Percentiles rank a stretch among this genome's conserved stretches.
These are phyloP conservation scores for Talaromyces wortmannii DNA, from an alignment of 495 filamentous ascomycete genomes.

Conservation along the genomic window DNA sequence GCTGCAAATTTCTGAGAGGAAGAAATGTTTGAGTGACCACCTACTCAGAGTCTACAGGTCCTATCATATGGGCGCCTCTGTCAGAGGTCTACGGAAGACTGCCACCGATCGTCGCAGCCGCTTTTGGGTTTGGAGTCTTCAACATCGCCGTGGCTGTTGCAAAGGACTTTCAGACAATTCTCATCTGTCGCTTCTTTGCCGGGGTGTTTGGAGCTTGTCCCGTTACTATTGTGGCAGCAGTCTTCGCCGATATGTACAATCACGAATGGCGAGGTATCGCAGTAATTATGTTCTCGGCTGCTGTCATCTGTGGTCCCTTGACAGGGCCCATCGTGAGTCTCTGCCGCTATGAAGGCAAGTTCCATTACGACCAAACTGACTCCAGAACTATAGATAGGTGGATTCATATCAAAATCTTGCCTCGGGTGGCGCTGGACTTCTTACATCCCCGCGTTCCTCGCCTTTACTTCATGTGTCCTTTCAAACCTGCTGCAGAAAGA, in stretches of 20 bases:
- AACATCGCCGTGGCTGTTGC: constrained; percentile 49
- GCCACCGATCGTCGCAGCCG: constrained; percentile 34
- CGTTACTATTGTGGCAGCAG: constrained; percentile 56
- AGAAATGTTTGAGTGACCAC: not conserved
- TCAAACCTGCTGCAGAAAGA: constrained; percentile 44
- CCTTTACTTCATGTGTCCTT: too few species aligned
- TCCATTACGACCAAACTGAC: too few species aligned
- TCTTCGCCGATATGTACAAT: constrained; percentile 54
- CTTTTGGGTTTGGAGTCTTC: constrained; percentile 44
- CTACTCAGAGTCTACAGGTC: not conserved
- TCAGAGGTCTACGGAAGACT: not conserved
- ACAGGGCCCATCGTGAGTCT: constrained; percentile 50
- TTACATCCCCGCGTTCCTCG: too few species aligned
- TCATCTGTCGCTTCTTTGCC: constrained; percentile 49
- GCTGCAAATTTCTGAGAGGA: too few species aligned
- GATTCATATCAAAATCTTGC: constrained; percentile 46
- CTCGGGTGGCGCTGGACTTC: constrained; percentile 59
- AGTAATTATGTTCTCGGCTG: constrained; percentile 47
- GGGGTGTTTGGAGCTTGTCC: constrained; percentile 52
- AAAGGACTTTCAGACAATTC: constrained; percentile 41
- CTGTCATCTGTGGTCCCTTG: constrained; percentile 46
- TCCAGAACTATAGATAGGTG: too few species aligned
- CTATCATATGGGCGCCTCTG: not conserved
- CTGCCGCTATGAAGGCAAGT: too few species aligned
- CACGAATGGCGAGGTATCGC: constrained; percentile 54